phyloP scores from a whole-genome alignment of 495 filamentous ascomycete genomes.

The Hypoxylon intermedium region DNA sequence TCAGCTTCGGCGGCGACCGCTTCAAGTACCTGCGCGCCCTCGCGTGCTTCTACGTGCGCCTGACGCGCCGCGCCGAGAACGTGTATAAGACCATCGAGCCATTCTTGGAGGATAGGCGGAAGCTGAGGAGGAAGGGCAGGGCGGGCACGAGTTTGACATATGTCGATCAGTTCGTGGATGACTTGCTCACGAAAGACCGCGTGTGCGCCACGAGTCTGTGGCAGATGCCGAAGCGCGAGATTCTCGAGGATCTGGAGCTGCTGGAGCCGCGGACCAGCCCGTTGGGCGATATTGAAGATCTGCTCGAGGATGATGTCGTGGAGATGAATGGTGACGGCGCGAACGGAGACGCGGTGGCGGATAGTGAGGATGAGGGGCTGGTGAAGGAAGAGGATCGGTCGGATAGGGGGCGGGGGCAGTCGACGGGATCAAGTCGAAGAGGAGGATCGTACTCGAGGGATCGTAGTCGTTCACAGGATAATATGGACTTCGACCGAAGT shows the following conservation, averaged over 20 bases:
- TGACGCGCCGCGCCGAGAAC: constrained; percentile 83
- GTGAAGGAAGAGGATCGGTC: constrained; percentile 19
- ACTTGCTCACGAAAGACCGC: constrained; percentile 85
- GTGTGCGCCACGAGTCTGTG: constrained; percentile 91
- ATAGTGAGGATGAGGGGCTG: constrained; percentile 36
- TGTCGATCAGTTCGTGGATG: constrained; percentile 94
- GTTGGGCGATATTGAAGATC: constrained; percentile 82
- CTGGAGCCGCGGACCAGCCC: constrained; percentile 87
- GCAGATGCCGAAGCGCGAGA: constrained; percentile 82
- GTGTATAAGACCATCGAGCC: constrained; percentile 85
- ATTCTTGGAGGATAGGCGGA: constrained; percentile 80
- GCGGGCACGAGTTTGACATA: constrained; percentile 75
- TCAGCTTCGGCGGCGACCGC: constrained; percentile 72
- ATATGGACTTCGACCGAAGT: constrained; percentile 48
- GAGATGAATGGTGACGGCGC: constrained; percentile 42
- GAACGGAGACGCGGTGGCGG: constrained; percentile 30
- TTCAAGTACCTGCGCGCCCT: constrained; percentile 91
- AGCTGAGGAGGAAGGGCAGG: constrained; percentile 76
- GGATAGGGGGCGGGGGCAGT: constrained; percentile 30
- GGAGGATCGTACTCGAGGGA: constrained; percentile 24
- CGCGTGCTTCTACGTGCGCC: constrained; percentile 89
- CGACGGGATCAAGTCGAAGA: constrained; percentile 37
- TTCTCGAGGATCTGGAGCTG: constrained; percentile 88
- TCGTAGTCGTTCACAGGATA: constrained; percentile 32
- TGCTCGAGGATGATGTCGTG: constrained; percentile 68